Evolutionary conservation across 441 rosid genomes (phyloP), one percentile per base, ranked within the genome.

Genomic region (Hura crepitans): DNA sequence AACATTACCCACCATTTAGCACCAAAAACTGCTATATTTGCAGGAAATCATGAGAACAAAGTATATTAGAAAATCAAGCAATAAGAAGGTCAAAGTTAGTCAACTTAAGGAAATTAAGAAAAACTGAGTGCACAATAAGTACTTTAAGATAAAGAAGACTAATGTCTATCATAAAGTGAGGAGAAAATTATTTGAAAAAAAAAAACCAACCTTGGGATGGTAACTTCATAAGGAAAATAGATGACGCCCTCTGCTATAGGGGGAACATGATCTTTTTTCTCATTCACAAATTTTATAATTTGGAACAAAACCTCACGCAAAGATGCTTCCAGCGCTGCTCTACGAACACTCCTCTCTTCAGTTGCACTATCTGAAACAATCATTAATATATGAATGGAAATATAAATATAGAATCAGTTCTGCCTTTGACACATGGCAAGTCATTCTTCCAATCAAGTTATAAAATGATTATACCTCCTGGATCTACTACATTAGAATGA

Each of bases 251-350:
- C 97, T 2, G 90, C 77, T 74, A 94, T 86, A 6, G 97, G 83
- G 63, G 97, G 99, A 56, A 94, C 87, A n/a, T 94, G 97, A 65
- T 92, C 97, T 71, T 89, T 94, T 75, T 94, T 94, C 83, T 89
- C 97, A 67, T 92, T 94, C 74, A 87, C 97, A 75, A 89, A 94
- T 75, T 84, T 94, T 71, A 94, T 89, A 70, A 92, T 85, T 72
- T 94, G 99, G 87, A 92, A 92, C 65, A 94, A 68, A 72, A 89
- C 97, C 53, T 94, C 96, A 47, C 79, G 89, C 56, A 94, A 83
- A 46, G 94, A 85, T 47, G 87, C 81, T 80, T 94, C 97, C 59
- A 92, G 87, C 70, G 87, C 75, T 74, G 89, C 83, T 81, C 89
- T 83, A 57, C 89, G 93, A 23, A 65, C 77, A 62, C 75, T 79